Percentiles rank a stretch among this genome's conserved stretches.
These are phyloP conservation scores for Lachnellula suecica DNA, from an alignment of 2,329 filamentous ascomycete genomes.

Conservation along the genomic window DNA sequence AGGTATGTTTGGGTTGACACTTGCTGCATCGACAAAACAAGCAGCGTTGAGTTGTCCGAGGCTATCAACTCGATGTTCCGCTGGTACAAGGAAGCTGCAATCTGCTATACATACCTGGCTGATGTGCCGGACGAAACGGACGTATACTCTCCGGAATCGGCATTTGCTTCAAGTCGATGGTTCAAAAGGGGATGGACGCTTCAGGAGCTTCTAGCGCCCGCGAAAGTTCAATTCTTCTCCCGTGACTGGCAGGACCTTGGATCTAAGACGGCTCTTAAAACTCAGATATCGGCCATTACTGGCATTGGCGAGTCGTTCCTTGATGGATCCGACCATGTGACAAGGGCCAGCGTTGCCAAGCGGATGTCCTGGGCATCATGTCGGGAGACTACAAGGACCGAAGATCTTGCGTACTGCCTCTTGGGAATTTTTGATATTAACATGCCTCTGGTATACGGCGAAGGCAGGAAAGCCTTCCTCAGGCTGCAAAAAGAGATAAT, in stretches of 20 bases:
- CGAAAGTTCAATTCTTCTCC: constrained; percentile 12
- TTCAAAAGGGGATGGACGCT: constrained; percentile 12
- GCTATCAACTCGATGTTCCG: constrained; percentile 23
- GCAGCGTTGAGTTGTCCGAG: constrained; percentile 22
- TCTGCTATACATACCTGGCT: constrained; percentile 19
- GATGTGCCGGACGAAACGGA: constrained; percentile 5
- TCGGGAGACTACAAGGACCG: constrained; percentile 29
- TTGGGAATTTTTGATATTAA: constrained; percentile 33
- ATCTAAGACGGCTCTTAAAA: constrained; percentile 5
- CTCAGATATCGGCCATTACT: constrained; percentile 7
- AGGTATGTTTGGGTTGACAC: constrained; percentile 16
- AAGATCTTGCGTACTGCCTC: constrained; percentile 32
- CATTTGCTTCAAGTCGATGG: constrained; percentile 4
- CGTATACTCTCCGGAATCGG: background rate
- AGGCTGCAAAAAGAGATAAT: constrained; percentile 34
- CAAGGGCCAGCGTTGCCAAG: constrained; percentile 28
- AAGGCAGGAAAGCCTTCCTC: constrained; percentile 28
- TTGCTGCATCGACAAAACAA: constrained; percentile 26
- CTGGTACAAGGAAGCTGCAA: constrained; percentile 17
- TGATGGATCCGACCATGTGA: background rate
- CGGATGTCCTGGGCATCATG: constrained; percentile 38
- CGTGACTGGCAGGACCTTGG: constrained; percentile 14
- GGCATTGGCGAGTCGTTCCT: constrained; percentile 23
- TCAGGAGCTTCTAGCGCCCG: constrained; percentile 11
- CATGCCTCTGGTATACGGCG: constrained; percentile 36